These are phyloP conservation scores for Neobulgaria alba DNA, from an alignment of 2,329 filamentous ascomycete genomes.

Conservation along the genomic window DNA sequence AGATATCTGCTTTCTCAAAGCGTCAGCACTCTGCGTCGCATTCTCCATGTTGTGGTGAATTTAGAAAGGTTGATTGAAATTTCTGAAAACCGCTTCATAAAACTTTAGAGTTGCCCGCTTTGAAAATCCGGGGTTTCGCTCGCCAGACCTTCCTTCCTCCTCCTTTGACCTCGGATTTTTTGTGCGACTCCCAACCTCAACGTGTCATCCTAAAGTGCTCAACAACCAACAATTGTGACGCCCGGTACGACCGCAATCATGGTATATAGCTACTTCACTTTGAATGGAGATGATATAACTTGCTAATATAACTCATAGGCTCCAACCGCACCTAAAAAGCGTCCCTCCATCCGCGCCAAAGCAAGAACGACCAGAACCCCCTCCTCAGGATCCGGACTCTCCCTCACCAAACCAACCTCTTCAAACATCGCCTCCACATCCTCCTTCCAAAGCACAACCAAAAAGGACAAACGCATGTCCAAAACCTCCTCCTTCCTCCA, in stretches of 20 bases:
- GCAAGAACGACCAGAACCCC: conserved; percentile 41
- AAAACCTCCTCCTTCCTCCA: conserved; percentile 74
- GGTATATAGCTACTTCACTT: conserved; percentile 7
- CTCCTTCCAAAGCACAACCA: conserved; percentile 54
- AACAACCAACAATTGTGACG: no score
- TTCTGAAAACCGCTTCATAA: conserved; percentile 10
- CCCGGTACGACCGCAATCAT: conserved; percentile 15
- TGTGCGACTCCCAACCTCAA: background rate
- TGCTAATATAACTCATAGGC: conserved; percentile 29
- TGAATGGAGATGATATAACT: conserved; percentile 12
- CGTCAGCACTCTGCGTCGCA: conserved; percentile 27
- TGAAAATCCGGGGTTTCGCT: background rate
- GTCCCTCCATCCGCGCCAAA: conserved; percentile 46
- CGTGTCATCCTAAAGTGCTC: no score
- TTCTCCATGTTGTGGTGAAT: conserved; percentile 29
- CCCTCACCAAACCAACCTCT: conserved; percentile 28
- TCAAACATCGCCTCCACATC: conserved; percentile 37
- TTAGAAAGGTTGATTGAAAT: background rate
- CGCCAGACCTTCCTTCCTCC: conserved; percentile 11
- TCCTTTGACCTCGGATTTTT: no score
- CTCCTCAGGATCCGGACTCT: conserved; percentile 41
- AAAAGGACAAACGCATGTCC: conserved; percentile 75
- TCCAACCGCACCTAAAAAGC: conserved; percentile 41
- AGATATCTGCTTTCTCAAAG: conserved; percentile 39
- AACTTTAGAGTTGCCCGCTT: conserved; percentile 1